phyloP scores from a whole-genome alignment of 768 basidiomycete species.

The Kwoniella europaea region DNA sequence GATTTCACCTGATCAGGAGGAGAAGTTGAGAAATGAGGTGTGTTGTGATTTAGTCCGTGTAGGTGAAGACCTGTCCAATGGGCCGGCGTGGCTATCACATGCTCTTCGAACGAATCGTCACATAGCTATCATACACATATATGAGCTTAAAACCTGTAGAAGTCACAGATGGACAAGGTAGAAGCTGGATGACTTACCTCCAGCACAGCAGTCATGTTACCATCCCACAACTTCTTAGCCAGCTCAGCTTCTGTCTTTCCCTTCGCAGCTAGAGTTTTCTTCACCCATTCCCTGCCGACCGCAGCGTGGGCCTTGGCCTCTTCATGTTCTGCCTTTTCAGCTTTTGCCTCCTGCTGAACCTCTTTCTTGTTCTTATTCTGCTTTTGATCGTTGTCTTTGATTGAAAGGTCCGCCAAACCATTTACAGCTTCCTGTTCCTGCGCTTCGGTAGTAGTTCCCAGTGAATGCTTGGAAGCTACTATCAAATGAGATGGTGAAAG shows the following conservation, averaged over 20 bases:
- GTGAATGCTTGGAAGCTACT: slow-evolving; percentile 88
- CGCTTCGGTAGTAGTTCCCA: slow-evolving; percentile 64
- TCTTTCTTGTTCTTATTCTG: slow-evolving; percentile 17
- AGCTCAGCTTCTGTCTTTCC: slow-evolving; percentile 76
- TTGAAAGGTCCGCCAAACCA: slow-evolving; percentile 16
- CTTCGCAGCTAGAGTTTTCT: slow-evolving; percentile 66
- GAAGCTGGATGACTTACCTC: slow-evolving; percentile 67
- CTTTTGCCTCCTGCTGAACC: slow-evolving; percentile 10
- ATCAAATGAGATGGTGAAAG: slow-evolving; percentile 75
- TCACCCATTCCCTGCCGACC: slow-evolving; percentile 82
- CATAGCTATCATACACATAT: slow-evolving; percentile 69
- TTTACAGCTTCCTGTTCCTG: slow-evolving; percentile 6
- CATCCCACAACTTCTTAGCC: slow-evolving; percentile 74
- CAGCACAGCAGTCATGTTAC: slow-evolving; percentile 85
- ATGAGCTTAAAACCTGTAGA: background rate
- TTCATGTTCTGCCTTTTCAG: slow-evolving; percentile 10
- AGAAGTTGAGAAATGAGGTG: slow-evolving; percentile 72
- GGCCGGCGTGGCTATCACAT: slow-evolving; percentile 81
- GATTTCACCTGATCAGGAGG: slow-evolving; percentile 70
- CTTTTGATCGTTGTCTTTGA: background rate
- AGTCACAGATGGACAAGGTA: background rate
- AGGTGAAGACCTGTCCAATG: slow-evolving; percentile 88
- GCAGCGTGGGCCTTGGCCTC: slow-evolving; percentile 70
- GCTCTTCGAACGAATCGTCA: slow-evolving; percentile 96
- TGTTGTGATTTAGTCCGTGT: slow-evolving; percentile 82